A percentile compares a stretch with the other conserved stretches of the same genome.
phyloP scores from a whole-genome alignment of 2,329 filamentous ascomycete species.

The Epicoccum sorghinum region DNA sequence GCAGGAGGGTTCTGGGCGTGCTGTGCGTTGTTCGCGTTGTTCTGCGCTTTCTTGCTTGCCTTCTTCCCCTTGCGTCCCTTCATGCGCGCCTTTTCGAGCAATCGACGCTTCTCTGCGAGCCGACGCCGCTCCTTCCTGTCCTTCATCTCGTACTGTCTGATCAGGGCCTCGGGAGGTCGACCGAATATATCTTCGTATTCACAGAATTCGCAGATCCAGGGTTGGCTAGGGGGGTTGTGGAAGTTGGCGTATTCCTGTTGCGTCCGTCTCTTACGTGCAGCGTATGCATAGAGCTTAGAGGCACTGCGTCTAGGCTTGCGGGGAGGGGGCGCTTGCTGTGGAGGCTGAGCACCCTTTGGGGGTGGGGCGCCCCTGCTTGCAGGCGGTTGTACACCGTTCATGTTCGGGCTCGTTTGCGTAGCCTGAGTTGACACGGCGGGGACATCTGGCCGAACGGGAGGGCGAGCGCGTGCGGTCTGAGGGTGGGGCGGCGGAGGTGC shows the following conservation, averaged over 20 bases:
- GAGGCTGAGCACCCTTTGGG: constrained; percentile 48
- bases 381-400: constrained; percentile 47
- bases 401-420: constrained; percentile 62
- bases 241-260: constrained; percentile 79
- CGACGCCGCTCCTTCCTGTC: constrained; percentile 84
- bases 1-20: constrained; percentile 39
- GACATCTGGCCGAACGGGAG: constrained; percentile 37
- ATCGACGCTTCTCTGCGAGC: constrained; percentile 80
- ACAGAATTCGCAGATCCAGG: constrained; percentile 98
- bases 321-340: constrained; percentile 53
- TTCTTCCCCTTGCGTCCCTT: constrained; percentile 92
- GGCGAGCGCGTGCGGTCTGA: constrained; percentile 33
- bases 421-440: constrained; percentile 58
- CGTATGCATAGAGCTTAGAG: constrained; percentile 73
- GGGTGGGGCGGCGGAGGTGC: constrained; percentile 26
- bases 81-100: constrained; percentile 92
- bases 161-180: constrained; percentile 80
- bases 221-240: constrained; percentile 78
- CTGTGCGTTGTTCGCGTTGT: constrained; percentile 41
- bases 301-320: constrained; percentile 69
- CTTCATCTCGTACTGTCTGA: constrained; percentile 92
- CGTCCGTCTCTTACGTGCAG: constrained; percentile 77
- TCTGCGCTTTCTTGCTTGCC: constrained; percentile 65
- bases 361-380: constrained; percentile 36
- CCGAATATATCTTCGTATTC: constrained; percentile 97